These are phyloP conservation scores for Aureococcus anophagefferens DNA, from an alignment of 108 stramenopile genomes.

Conservation along the genomic window DNA sequence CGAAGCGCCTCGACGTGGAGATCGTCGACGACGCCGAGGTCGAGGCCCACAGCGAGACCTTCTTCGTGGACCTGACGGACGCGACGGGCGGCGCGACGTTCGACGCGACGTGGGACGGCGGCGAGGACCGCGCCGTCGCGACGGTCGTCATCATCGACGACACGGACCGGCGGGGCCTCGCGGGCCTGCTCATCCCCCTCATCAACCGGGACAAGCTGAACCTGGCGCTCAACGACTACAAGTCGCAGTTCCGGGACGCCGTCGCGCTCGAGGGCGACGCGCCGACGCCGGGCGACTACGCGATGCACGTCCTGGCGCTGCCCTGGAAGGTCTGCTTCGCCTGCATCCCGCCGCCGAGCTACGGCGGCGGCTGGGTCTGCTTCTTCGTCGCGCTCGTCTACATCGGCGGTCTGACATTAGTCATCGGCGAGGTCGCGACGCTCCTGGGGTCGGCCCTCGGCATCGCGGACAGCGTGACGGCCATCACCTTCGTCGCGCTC, in stretches of 20 bases:
- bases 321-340: conserved; percentile 22
- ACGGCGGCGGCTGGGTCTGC: conserved; percentile 5
- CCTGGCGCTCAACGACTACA: not conserved
- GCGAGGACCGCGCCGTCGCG: not conserved
- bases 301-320: conserved; percentile 14
- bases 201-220: conserved; percentile 9
- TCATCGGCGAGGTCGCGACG: conserved; percentile 27
- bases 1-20: conserved; percentile 13
- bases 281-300: too few relatives aligned
- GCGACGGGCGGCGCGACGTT: not conserved
- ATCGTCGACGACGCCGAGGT: conserved; percentile 21
- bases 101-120: not conserved
- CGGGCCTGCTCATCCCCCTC: conserved; percentile 17
- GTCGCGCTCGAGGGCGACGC: conserved; percentile 14
- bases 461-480: conserved; percentile 12
- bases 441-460: conserved; percentile 28
- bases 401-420: conserved; percentile 8
- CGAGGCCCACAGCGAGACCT: conserved; percentile 23
- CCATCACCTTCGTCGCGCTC: conserved; percentile 32
- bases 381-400: conserved; percentile 19
- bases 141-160: conserved; percentile 14
- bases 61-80: conserved; percentile 11
- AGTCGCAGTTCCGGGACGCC: conserved; percentile 6
- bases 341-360: conserved; percentile 15
- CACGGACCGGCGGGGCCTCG: conserved; percentile 3